Evolutionary conservation across 148 eudicot species (phyloP).

Genomic region (Heliosperma pusillum): DNA sequence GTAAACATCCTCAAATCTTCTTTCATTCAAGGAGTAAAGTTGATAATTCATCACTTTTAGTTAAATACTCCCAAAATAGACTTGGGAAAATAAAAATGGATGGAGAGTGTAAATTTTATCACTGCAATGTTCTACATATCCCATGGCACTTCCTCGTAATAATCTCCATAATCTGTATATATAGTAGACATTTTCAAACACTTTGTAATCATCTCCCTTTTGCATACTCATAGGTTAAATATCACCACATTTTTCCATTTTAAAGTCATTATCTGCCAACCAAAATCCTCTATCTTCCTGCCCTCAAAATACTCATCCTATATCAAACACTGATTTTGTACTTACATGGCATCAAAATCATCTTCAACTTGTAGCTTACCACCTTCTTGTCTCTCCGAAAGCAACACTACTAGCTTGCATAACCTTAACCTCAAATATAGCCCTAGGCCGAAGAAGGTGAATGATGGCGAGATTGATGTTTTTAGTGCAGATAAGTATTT

Average conservation of each 20-base stretch:
- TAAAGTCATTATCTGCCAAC: too few relatives aligned
- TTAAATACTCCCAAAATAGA: background rate
- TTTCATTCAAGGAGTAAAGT: too few relatives aligned
- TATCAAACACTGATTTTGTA: background rate
- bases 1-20: too few relatives aligned
- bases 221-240: too few relatives aligned
- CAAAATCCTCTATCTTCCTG: conserved; percentile 3
- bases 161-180: too few relatives aligned
- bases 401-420: conserved; percentile 23
- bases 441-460: conserved; percentile 18
- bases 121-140: too few relatives aligned
- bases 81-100: too few relatives aligned
- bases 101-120: too few relatives aligned
- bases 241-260: too few relatives aligned
- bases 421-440: conserved; percentile 21
- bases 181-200: conserved; percentile 21
- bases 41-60: too few relatives aligned
- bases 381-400: conserved; percentile 27
- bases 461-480: conserved; percentile 57
- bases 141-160: too few relatives aligned
- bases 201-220: too few relatives aligned
- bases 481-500: conserved; percentile 76
- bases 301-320: conserved; percentile 6
- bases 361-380: conserved; percentile 20
- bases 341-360: conserved; percentile 26